phyloP scores from a whole-genome alignment of 225 moss, liverwort and hornwort genomes.

The Neckera pumila region DNA sequence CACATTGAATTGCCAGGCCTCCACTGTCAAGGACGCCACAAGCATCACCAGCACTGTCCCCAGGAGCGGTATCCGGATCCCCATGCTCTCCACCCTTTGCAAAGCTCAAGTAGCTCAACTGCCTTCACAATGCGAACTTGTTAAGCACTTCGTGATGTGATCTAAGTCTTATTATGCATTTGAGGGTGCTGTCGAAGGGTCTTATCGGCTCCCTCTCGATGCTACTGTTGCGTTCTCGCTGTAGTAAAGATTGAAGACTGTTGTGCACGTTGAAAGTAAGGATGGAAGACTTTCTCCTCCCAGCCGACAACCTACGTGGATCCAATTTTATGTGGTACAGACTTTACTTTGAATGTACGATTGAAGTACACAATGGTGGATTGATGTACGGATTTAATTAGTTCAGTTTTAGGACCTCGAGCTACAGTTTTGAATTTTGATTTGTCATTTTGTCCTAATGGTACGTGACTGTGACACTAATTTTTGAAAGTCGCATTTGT shows the following conservation, averaged over 20 bases:
- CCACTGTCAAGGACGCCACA: neutral
- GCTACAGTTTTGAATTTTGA: neutral
- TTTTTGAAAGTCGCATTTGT: neutral
- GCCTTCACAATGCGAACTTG: neutral
- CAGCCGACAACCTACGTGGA: neutral
- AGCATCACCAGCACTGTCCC: neutral
- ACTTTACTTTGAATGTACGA: neutral
- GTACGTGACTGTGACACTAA: neutral
- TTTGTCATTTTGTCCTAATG: too few relatives aligned
- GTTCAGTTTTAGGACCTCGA: neutral
- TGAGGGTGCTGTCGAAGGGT: neutral
- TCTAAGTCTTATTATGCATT: too few relatives aligned
- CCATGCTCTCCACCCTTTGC: neutral
- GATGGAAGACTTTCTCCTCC: neutral
- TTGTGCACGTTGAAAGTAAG: neutral
- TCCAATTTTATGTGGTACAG: neutral
- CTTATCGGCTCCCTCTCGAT: neutral
- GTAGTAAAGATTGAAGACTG: neutral
- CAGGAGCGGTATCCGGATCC: neutral
- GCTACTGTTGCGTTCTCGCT: neutral
- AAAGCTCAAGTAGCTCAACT: neutral
- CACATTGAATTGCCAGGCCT: conserved; percentile 3
- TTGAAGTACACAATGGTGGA: neutral
- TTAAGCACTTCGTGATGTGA: neutral
- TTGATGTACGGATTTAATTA: neutral